Evolutionary conservation across 805 yeast species (phyloP), one percentile per base, ranked within the genome.

Genomic region (Zygotorulaspora sp.): DNA sequence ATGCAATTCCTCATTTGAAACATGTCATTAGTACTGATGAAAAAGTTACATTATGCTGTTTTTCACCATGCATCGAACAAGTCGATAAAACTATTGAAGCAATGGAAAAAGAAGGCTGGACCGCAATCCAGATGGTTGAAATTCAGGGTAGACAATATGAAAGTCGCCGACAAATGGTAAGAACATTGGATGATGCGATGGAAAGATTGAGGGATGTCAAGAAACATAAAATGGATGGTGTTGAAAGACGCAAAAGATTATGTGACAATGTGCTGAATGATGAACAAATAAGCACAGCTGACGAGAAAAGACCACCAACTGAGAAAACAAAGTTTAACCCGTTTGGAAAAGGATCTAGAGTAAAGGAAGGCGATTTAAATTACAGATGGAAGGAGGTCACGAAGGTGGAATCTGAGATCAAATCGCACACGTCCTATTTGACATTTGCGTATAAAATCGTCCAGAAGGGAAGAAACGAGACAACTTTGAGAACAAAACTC

Each of bases 41-140:
- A 38, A 68, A 70, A 18, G 84, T 78, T 15, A 78, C 83, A 2
- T 72, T 92, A 37, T 92, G 99, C 63, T 92, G 98, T 62, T 92
- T 92, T 57, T 85, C 95, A 26, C 99, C 99, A 7, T 92, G 99
- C 62, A 84, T 92, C 32, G 99, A 92, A 63, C 99, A 92, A 65
- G 98, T 92, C 3, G 82, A 82, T 41, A 81, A 84, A 57, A 85
- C 97, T 0, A 78, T 90, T 9, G 81, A 76, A 47, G 81, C 84
- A 0, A 65, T 92, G 41, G 79, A 81, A 48, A 72, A 68, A 22
- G 59, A 79, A 29, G 96, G 95, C 1, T 92, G 97, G 96, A 71
- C 75, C 4, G 72, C 76, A 12, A 78, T 92, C 15, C 96, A 92
- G 62, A 84, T 87, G 89, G 94, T 90, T 3, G 97, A 90, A 57